Evolutionary conservation across 495 filamentous ascomycete species (phyloP), one percentile per base, ranked within the genome.

Genomic region (Podospora comata): DNA sequence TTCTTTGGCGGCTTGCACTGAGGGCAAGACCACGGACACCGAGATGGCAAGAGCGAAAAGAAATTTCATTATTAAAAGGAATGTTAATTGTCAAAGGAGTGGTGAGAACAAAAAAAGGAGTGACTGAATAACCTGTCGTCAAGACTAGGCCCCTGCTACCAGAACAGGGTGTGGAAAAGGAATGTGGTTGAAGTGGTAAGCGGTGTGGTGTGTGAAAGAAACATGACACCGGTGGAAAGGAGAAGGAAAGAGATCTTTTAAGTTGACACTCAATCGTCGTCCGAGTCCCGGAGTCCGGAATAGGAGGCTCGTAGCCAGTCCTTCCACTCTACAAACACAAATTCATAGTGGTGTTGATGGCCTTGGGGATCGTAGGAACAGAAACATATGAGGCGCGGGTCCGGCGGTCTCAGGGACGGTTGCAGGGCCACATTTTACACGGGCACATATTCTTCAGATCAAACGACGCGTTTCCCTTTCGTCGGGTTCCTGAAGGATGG

Each of bases 1-100:
- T 27, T 68, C 73, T 16, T 69, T 75, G 13, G 68, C 68, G 23
- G 72, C 72, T 16, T 69, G 67, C 20, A 53, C 65, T 23, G 63
- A 60, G 13, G 62, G 56, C 16, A 65, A 20, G 18, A 27, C 60
- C n/a, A 72, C 34, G 6, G 61, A 64, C 7, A 60, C 58, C 23
- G 54, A 57, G 34, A 18, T 26, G 19, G 59, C 64, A 61, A 64
- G 23, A 3, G 67, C 65, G n/a, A 69, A 18, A 3, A 67, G 61
- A n/a, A 16, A 26, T 20, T 58, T 69, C 70, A 72, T 72, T 15
- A 61, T 66, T 48, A n/a, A 4, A 32, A 27, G 59, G 16, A 28
- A 32, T 30, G 27, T 28, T 0, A 20, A 16, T 26, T 13, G 28
- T 32, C 59, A 32, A 28, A 23, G 15, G 59, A 32, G 11, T 53